Conservation (phyloP, 2,329 filamentous ascomycete genomes). For the Botrytis elliptica region DNA sequence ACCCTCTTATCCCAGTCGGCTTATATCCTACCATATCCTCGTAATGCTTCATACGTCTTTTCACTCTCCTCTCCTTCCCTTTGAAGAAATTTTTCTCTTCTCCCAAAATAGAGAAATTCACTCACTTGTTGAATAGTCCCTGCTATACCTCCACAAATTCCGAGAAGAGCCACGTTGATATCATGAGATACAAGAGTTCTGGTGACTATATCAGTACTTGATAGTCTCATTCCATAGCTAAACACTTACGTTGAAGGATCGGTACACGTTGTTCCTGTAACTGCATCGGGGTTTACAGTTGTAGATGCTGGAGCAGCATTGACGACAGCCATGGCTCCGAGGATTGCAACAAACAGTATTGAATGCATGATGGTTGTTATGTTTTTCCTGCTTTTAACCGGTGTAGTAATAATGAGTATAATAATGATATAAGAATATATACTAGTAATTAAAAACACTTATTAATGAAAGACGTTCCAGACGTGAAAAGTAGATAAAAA, state of each 20-base stretch:
- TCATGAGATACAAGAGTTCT: conserved; percentile 43
- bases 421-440: not conserved
- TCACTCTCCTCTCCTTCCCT: not conserved
- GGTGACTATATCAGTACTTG: conserved; percentile 11
- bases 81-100: not conserved
- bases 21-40: not conserved
- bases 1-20: not conserved
- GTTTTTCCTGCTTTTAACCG: not conserved
- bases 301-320: conserved; percentile 19
- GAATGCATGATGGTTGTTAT: not conserved
- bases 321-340: conserved; percentile 10
- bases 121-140: conserved; percentile 41
- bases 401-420: not conserved
- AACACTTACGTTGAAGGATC: conserved; percentile 35
- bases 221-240: not conserved
- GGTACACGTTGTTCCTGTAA: conserved; percentile 40
- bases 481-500: not conserved
- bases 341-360: not conserved
- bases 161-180: conserved; percentile 47
- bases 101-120: not conserved
- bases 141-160: conserved; percentile 51
- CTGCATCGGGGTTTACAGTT: conserved; percentile 35
- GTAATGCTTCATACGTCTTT: not conserved
- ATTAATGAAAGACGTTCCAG: conserved; percentile 11
- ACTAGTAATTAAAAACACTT: not conserved